These are phyloP conservation scores for Periglandula ipomoeae DNA, from an alignment of 2,329 filamentous ascomycete genomes.

Conservation along the genomic window DNA sequence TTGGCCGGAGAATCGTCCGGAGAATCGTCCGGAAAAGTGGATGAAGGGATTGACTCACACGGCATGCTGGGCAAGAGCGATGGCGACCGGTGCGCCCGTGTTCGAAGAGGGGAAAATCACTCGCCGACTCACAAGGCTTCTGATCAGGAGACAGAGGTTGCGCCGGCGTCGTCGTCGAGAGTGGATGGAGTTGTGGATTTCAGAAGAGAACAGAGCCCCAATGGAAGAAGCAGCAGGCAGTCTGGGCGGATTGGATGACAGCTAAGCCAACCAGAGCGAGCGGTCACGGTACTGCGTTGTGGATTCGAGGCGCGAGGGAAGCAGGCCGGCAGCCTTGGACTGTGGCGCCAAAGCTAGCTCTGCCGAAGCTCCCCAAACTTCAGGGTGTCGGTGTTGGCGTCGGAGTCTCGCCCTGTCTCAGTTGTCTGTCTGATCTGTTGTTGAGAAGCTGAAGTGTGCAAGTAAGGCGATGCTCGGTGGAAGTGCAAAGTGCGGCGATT, in stretches of 20 bases:
- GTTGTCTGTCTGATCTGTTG: too few species aligned
- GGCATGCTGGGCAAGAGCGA: constrained; percentile 25
- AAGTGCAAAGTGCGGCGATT: too few species aligned
- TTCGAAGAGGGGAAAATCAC: constrained; percentile 2
- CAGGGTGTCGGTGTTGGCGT: too few species aligned
- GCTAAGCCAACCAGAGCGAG: too few species aligned
- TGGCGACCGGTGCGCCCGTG: constrained; percentile 16
- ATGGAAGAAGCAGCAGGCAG: neutral
- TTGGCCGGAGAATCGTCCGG: neutral
- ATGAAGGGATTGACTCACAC: constrained; percentile 21
- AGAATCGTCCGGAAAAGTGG: constrained; percentile 1
- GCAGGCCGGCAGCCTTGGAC: neutral
- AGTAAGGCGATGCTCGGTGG: too few species aligned
- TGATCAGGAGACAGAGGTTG: constrained; percentile 10
- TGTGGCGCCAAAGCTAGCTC: constrained; percentile 1
- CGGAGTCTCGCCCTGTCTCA: too few species aligned
- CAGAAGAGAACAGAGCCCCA: neutral
- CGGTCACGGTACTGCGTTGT: too few species aligned
- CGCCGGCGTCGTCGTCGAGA: constrained; percentile 4
- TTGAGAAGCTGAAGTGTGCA: too few species aligned
- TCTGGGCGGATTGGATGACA: too few species aligned
- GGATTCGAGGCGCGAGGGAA: neutral
- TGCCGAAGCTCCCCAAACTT: neutral
- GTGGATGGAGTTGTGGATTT: constrained; percentile 6
- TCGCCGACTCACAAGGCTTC: constrained; percentile 8